Evolutionary conservation across 441 rosid species (phyloP).

Genomic region (Arabidopsis lyrata): DNA sequence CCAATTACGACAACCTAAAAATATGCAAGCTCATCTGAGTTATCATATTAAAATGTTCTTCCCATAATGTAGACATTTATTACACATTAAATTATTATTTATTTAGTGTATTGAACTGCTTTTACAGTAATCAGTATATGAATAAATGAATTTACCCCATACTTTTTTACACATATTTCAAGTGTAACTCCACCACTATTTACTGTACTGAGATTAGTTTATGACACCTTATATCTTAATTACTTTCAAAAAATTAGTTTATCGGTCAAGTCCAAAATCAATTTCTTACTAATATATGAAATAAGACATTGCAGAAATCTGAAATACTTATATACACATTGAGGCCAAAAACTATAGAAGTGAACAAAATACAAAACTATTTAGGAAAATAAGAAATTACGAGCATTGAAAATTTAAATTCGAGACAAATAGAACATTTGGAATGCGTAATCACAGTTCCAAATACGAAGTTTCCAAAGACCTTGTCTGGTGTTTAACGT

Average conservation of each 20-base stretch:
- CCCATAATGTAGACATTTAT: slow-evolving; percentile 8
- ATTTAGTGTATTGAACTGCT: not conserved
- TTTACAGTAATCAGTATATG: slow-evolving; percentile 8
- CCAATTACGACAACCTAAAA: not conserved
- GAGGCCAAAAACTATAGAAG: not conserved
- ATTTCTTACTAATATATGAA: not conserved
- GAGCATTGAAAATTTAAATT: slow-evolving; percentile 23
- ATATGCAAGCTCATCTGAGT: not conserved
- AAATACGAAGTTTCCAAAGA: slow-evolving; percentile 48
- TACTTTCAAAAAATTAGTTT: not conserved
- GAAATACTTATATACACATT: not conserved
- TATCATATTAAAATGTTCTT: slow-evolving; percentile 4
- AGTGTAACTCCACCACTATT: slow-evolving; percentile 39
- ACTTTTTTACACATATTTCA: slow-evolving; percentile 35
- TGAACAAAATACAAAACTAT: not conserved
- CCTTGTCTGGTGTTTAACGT: slow-evolving; percentile 40
- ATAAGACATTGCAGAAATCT: not conserved
- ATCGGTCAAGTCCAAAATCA: not conserved
- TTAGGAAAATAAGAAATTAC: not conserved
- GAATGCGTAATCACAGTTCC: slow-evolving; percentile 50
- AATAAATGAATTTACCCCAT: slow-evolving; percentile 31
- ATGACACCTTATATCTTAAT: slow-evolving; percentile 11
- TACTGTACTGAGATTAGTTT: slow-evolving; percentile 23
- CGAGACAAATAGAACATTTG: slow-evolving; percentile 46
- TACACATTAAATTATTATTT: not conserved